Base-by-base conservation (phyloP, 2,329 filamentous ascomycete genomes). In the Cercospora nicotianae region DNA sequence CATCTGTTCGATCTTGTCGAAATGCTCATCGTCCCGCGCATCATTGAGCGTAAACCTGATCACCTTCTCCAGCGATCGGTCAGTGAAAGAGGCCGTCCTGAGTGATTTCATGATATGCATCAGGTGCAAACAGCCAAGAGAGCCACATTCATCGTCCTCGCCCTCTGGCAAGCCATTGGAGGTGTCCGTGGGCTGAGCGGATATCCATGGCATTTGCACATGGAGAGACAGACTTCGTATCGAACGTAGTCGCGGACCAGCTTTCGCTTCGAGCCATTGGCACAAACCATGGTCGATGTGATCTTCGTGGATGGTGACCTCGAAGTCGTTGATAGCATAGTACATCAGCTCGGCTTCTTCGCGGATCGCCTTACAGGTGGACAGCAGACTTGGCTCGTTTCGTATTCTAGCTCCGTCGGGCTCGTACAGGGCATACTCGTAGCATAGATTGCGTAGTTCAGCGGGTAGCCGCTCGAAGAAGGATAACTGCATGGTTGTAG, bases 281-380 rank as follows among this genome's bases (percentile, higher is more conserved):
- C 68, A 72, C 18, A 70, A 18, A 5, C 42, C 42, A 59, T 68
- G 65, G 33, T 62, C 48, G 31, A 65, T 65, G 3, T 60, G 30
- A 9, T 69, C 66, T 58, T 72, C 70, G 28, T 70, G 61, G 5
- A 70, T 64, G 13, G 36, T 57, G 12, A 42, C 48, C 4, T 63
- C 65, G 64, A 74, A 75, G 5, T 51, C 45, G 67, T 73, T 74
- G 51, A 67, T 62, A 3, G 66, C 58, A 45, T 72, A 75, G 66
- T 71, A 75, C 64, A 74, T 71, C 33, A 69, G 67, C 51, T 72
- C 65, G 20, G 72, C 66, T 64, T 75, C 73, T 16, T 53, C 51
- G 31, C 72, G 69, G 39, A 71, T 71, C 42, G 67, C 64, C 33
- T 69, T 70, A 48, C 69, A 74, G 12, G 68, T 69, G 8, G 59